Evolutionary conservation across 768 basidiomycete genomes (phyloP).

Genomic region (Kwoniella mangroviensis): DNA sequence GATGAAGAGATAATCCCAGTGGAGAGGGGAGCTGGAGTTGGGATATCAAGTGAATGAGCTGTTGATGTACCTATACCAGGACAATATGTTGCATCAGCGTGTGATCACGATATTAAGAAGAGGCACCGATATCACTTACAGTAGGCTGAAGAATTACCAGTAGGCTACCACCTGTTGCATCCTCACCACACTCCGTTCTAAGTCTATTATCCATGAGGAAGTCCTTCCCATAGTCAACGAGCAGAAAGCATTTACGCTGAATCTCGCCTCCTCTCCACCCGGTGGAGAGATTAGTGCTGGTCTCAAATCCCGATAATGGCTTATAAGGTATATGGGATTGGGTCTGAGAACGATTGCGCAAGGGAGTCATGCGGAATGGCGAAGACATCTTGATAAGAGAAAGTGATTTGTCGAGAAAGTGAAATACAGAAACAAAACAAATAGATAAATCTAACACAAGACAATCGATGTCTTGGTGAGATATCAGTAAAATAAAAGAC

Average conservation of each 20-base stretch:
- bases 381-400: background rate
- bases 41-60: conserved; percentile 19
- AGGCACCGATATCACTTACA: conserved; percentile 3
- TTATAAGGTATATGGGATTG: conserved; percentile 4
- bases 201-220: background rate
- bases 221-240: background rate
- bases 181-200: background rate
- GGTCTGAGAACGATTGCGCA: conserved; percentile 4
- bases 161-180: conserved; percentile 11
- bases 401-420: background rate
- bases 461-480: background rate
- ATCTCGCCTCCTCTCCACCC: conserved; percentile 20
- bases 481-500: too few species aligned
- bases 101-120: background rate
- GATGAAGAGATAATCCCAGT: conserved; percentile 25
- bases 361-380: background rate
- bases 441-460: background rate
- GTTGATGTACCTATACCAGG: conserved; percentile 18
- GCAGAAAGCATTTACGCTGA: conserved; percentile 12
- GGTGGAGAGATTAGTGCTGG: background rate
- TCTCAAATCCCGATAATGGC: background rate
- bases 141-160: conserved; percentile 18
- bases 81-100: background rate
- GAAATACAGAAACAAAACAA: background rate
- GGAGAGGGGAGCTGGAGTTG: conserved; percentile 24